Evolutionary conservation across 2,329 filamentous ascomycete genomes (phyloP).

Genomic region (Parastagonospora nodorum): DNA sequence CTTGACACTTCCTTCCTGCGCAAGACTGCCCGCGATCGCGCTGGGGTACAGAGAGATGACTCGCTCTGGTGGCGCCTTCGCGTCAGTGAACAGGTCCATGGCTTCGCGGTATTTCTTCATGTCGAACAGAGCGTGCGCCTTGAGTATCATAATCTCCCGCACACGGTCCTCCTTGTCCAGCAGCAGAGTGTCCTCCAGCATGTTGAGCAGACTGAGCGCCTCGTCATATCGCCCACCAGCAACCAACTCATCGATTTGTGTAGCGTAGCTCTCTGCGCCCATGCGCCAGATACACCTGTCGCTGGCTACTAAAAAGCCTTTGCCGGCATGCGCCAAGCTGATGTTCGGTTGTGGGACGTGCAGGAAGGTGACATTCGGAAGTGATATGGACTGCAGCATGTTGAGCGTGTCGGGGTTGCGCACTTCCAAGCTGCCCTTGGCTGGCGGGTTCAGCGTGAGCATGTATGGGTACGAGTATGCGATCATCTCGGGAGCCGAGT

Average conservation of each 20-base stretch:
- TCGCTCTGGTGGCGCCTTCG: constrained; percentile 85
- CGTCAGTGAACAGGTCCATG: constrained; percentile 88
- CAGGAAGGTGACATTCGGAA: constrained; percentile 81
- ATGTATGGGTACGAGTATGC: constrained; percentile 98
- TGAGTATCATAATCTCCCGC: constrained; percentile 86
- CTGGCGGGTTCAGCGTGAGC: constrained; percentile 79
- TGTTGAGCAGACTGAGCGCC: constrained; percentile 83
- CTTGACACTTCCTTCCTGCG: constrained; percentile 62
- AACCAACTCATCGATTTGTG: constrained; percentile 83
- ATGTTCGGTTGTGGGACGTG: constrained; percentile 93
- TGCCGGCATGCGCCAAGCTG: constrained; percentile 92
- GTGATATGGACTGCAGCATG: constrained; percentile 81
- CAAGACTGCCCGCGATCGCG: constrained; percentile 81
- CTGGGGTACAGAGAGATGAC: constrained; percentile 85
- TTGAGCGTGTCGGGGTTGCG: constrained; percentile 90
- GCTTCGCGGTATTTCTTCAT: constrained; percentile 82
- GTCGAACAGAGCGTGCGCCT: constrained; percentile 83
- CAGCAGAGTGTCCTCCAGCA: constrained; percentile 91
- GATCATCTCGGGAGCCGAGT: constrained; percentile 82
- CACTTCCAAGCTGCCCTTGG: constrained; percentile 85
- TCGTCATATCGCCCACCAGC: constrained; percentile 79
- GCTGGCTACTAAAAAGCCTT: constrained; percentile 92
- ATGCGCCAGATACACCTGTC: constrained; percentile 95
- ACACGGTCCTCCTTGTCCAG: constrained; percentile 80
- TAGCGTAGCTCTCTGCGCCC: constrained; percentile 89